Percentiles rank a stretch among this genome's conserved stretches.
phyloP scores from a whole-genome alignment of 768 basidiomycete genomes.

The Agaricus subrufescens region DNA sequence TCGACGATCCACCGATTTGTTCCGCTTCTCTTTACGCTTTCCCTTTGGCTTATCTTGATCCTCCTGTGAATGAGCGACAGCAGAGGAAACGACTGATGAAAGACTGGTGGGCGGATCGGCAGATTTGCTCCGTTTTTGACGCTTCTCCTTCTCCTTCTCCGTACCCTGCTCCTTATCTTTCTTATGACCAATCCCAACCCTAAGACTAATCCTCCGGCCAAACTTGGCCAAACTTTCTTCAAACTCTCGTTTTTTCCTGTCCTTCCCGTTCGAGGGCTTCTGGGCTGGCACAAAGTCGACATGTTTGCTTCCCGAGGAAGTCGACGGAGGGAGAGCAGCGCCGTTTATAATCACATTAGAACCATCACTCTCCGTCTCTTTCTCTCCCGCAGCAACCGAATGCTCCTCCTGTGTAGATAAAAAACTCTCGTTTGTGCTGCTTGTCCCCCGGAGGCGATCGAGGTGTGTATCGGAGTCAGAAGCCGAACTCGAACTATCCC shows the following conservation, averaged over 20 bases:
- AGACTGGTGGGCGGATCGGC: constrained; percentile 20
- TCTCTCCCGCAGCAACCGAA: neutral
- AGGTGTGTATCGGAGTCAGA: neutral
- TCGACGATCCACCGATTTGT: too few relatives aligned
- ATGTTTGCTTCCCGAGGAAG: constrained; percentile 2
- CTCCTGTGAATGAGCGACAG: too few relatives aligned
- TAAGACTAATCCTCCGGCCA: constrained; percentile 57
- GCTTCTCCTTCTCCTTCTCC: constrained; percentile 32
- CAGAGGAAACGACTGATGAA: constrained; percentile 1
- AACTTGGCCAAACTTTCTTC: constrained; percentile 50
- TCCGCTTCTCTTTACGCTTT: too few relatives aligned
- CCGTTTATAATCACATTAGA: constrained; percentile 8
- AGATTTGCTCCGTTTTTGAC: constrained; percentile 26
- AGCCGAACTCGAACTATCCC: neutral
- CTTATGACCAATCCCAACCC: constrained; percentile 40
- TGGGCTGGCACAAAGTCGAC: neutral
- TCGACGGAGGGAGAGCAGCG: neutral
- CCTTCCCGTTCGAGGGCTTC: neutral
- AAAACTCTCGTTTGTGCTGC: neutral
- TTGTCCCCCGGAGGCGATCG: neutral
- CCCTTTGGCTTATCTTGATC: too few relatives aligned
- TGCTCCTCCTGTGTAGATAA: neutral
- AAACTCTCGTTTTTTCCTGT: neutral
- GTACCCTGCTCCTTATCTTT: constrained; percentile 24
- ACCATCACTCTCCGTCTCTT: constrained; percentile 5